Evolutionary conservation across 1,284 basidiomycete species (phyloP).

Genomic region (Puccinia polysora): DNA sequence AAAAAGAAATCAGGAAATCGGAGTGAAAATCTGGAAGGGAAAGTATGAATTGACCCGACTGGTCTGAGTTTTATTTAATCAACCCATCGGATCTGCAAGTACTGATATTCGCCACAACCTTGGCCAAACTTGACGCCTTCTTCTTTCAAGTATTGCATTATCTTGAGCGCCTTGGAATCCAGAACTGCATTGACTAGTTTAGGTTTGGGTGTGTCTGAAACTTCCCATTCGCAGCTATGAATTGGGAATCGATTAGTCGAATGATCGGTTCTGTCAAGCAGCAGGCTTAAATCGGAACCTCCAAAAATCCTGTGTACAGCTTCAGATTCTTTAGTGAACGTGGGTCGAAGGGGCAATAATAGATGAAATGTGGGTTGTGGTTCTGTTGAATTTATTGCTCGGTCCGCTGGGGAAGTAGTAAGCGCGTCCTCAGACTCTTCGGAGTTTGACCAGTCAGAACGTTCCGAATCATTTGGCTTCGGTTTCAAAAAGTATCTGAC

Average conservation of each 20-base stretch:
- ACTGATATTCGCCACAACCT: conserved; percentile 27
- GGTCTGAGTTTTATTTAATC: too few relatives aligned
- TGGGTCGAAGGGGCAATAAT: conserved; percentile 24
- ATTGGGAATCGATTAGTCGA: background rate
- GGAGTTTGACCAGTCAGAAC: background rate
- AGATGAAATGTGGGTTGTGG: conserved; percentile 16
- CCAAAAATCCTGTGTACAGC: conserved; percentile 20
- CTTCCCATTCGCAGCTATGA: conserved; percentile 26
- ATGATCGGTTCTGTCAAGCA: conserved; percentile 25
- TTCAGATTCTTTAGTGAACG: conserved; percentile 21
- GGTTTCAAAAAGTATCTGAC: conserved; percentile 24
- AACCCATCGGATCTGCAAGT: conserved; percentile 14
- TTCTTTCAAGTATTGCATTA: conserved; percentile 15
- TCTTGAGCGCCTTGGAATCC: background rate
- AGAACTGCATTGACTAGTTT: background rate
- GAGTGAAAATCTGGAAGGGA: too few relatives aligned
- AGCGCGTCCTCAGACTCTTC: too few relatives aligned
- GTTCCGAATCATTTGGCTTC: background rate
- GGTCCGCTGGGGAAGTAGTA: too few relatives aligned
- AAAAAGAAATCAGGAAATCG: too few relatives aligned
- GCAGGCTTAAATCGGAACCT: conserved; percentile 11
- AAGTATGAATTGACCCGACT: too few relatives aligned
- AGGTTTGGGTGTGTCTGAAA: background rate
- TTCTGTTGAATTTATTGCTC: background rate
- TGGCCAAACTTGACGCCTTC: conserved; percentile 19